Base-by-base conservation (phyloP, 371 early-diverging fungal genomes). In the Mortierella sp. region DNA sequence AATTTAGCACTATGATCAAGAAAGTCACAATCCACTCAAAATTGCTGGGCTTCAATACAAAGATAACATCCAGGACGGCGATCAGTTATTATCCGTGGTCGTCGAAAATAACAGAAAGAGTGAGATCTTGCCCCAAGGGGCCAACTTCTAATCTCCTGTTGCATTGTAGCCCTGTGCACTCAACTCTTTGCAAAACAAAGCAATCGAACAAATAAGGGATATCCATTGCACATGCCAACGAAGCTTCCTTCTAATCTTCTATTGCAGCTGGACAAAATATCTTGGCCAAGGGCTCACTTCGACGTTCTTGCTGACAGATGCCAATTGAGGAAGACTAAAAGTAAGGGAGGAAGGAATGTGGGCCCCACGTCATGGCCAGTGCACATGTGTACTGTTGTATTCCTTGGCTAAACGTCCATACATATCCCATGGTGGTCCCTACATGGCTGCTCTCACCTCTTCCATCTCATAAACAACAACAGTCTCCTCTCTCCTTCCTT, bases 231-330 rank as follows among this genome's bases (percentile, higher is more conserved):
- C 68, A 68, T 68, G 68, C 43, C 41, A 68, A 11, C 24, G 35
- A 32, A 18, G 2, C 8, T 18, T 56, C 58, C 60, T 27, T 29
- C 18, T 18, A 18, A 60, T 29, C 18, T 18, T 7, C 18, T 32
- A 8, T 11, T 60, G 29, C 16, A 60, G 32, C 27, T 60, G 6
- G 63, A 32, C 32, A 60, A 56, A n/a, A 27, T 27, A 56, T 35
- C 63, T 35, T 63, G 63, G 63, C 35, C 32, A 21, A 68, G 68
- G 68, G 68, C 68, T 41, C 41, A 24, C 38, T 24, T 24, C n/a
- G n/a, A 7, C 14, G 68, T 68, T 35, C 63, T 63, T 68, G 71
- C 71, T 71, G 44, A 48, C 71, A 71, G 44, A 71, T 71, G 11
- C 41, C 29, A 43, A 46, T 46, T 48, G 21, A 11, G 27, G 44